Conservation (phyloP, 495 filamentous ascomycete genomes). For the Aspergillus baeticus region DNA sequence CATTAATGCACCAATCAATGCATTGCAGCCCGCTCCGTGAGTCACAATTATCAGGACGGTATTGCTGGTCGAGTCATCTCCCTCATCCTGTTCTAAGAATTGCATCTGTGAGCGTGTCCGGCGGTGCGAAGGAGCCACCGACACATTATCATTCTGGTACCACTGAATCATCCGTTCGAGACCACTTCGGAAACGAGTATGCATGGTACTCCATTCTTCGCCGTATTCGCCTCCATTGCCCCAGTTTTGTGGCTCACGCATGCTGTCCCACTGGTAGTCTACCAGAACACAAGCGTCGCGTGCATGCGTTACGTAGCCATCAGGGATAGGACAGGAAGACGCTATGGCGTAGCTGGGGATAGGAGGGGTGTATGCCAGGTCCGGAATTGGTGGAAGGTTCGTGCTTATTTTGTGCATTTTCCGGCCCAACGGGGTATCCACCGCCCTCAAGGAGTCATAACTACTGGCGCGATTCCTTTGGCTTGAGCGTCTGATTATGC, state of each 20-base stretch:
- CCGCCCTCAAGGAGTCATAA: constrained; percentile 23
- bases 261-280: constrained; percentile 95
- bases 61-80: constrained; percentile 60
- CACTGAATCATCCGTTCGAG: constrained; percentile 73
- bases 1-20: constrained; percentile 85
- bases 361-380: constrained; percentile 65
- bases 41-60: constrained; percentile 88
- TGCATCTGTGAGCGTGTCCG: constrained; percentile 20
- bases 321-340: constrained; percentile 73
- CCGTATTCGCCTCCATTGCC: constrained; percentile 84
- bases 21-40: constrained; percentile 97
- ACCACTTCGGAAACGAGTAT: constrained; percentile 78
- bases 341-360: constrained; percentile 83
- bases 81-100: constrained; percentile 49
- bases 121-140: constrained; percentile 19
- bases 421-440: constrained; percentile 14
- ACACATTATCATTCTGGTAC: constrained; percentile 63
- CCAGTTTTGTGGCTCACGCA: constrained; percentile 70
- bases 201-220: constrained; percentile 96
- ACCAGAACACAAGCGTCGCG: constrained; percentile 81
- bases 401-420: constrained; percentile 32
- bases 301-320: constrained; percentile 89
- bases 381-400: constrained; percentile 25
- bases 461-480: constrained; percentile 36
- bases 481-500: background rate